Evolutionary conservation across 371 early-diverging fungal genomes (phyloP).

Genomic region (Nematocida minor): DNA sequence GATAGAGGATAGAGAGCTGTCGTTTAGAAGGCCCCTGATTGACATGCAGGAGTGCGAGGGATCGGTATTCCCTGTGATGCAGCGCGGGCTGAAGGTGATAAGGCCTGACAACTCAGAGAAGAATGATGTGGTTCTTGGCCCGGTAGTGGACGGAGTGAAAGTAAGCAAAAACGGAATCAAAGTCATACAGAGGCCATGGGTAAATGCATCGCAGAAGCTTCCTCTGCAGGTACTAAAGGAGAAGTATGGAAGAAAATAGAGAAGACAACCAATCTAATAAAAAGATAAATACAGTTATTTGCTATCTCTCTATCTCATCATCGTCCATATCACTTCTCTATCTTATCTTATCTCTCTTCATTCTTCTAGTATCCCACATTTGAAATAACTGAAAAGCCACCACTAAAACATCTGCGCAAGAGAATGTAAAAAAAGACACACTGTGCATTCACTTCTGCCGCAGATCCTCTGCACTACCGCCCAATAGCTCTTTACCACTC

Average conservation of each 20-base stretch:
- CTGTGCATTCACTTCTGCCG: too few relatives aligned
- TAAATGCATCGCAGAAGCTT: not conserved
- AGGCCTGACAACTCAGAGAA: not conserved
- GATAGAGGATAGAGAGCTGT: not conserved
- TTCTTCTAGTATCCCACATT: too few relatives aligned
- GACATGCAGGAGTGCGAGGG: not conserved
- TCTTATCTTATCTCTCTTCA: too few relatives aligned
- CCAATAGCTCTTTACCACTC: too few relatives aligned
- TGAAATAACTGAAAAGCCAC: too few relatives aligned
- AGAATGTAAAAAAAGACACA: too few relatives aligned
- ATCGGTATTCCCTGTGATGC: not conserved
- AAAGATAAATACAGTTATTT: not conserved
- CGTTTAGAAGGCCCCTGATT: not conserved
- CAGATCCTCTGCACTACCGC: too few relatives aligned
- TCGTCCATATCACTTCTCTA: too few relatives aligned
- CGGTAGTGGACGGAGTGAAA: not conserved
- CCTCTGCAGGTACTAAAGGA: constrained; percentile 41
- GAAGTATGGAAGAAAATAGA: constrained; percentile 41
- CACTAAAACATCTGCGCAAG: too few relatives aligned
- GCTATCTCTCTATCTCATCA: too few relatives aligned
- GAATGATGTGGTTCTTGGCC: not conserved
- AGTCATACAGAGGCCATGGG: constrained; percentile 25
- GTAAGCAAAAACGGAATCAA: not conserved
- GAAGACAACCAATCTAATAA: not conserved
- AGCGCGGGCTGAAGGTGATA: not conserved